Evolutionary conservation across 768 basidiomycete species (phyloP), one percentile per base, ranked within the genome.

Genomic region (Ramaria rubella): DNA sequence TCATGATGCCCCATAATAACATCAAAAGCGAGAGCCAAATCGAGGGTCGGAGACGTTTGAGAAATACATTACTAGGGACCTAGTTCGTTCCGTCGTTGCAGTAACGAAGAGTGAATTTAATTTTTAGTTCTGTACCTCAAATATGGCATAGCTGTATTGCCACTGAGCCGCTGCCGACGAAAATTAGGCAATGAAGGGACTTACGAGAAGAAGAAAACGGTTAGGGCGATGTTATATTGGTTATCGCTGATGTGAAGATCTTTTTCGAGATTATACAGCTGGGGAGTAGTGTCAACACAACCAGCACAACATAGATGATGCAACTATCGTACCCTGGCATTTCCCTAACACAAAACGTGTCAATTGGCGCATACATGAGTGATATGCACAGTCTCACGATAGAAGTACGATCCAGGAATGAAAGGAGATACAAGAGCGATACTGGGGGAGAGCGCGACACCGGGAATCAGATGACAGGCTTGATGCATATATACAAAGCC

Each of bases 21-120:
- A 91, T 90, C 52, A 90, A 73, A 26, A 76, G 58, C 5, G 86
- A 86, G 5, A 91, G 71, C 87, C 88, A 90, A 33, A 91, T 67
- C 3, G 87, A 88, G 0, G 88, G 89, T 1, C 86, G 76, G 30
- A 88, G 73, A 31, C 85, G 80, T 65, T 87, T 87, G 50, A 88
- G 70, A 65, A 86, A 81, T 2, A 87, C 69, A 59, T 88, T 87
- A 14, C 83, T 86, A 2, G 88, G 87, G 27, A 87, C 79, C 76
- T 77, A 52, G n/a, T 59, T 54, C 57, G 17, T 19, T 57, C 40
- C n/a, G n/a, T n/a, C n/a, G n/a, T n/a, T n/a, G n/a, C n/a, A n/a
- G n/a, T n/a, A n/a, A n/a, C n/a, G n/a, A n/a, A n/a, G n/a, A n/a
- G n/a, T n/a, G n/a, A n/a, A n/a, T n/a, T n/a, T n/a, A n/a, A n/a